phyloP scores from a whole-genome alignment of 169 alveolate genomes.

The Cryptosporidium ubiquitum region DNA sequence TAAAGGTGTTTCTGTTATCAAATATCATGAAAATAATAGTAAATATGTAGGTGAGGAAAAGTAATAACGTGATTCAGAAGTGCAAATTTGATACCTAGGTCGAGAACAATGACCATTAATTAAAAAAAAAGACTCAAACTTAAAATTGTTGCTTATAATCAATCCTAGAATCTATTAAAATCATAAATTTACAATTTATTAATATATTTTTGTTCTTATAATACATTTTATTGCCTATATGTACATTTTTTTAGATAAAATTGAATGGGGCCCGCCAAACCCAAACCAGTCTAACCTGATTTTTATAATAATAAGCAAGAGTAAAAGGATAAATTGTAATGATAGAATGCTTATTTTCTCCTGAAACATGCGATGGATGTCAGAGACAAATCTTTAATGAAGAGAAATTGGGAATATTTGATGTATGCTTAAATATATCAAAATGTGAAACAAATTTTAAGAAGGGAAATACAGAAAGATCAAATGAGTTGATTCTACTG shows the following conservation, averaged over 20 bases:
- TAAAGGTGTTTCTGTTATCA: too few species aligned
- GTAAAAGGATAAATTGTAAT: neutral
- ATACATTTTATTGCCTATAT: too few species aligned
- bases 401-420: conserved; percentile 9
- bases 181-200: too few species aligned
- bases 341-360: conserved; percentile 16
- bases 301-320: neutral
- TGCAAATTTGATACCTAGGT: neutral
- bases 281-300: neutral
- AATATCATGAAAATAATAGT: too few species aligned
- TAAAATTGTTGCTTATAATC: neutral
- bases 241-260: too few species aligned
- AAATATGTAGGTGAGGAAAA: neutral
- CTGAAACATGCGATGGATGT: neutral
- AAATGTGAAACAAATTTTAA: conserved; percentile 2
- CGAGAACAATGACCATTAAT: neutral
- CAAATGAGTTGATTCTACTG: neutral
- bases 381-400: neutral
- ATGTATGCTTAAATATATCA: neutral
- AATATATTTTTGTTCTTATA: too few species aligned
- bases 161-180: too few species aligned
- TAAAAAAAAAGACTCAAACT: too few species aligned
- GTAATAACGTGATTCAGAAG: too few species aligned
- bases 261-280: neutral
- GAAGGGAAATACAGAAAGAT: neutral